A percentile compares a stretch with the other conserved stretches of the same genome.
phyloP scores from a whole-genome alignment of 2,329 filamentous ascomycete species.

The Apiospora phragmitis region DNA sequence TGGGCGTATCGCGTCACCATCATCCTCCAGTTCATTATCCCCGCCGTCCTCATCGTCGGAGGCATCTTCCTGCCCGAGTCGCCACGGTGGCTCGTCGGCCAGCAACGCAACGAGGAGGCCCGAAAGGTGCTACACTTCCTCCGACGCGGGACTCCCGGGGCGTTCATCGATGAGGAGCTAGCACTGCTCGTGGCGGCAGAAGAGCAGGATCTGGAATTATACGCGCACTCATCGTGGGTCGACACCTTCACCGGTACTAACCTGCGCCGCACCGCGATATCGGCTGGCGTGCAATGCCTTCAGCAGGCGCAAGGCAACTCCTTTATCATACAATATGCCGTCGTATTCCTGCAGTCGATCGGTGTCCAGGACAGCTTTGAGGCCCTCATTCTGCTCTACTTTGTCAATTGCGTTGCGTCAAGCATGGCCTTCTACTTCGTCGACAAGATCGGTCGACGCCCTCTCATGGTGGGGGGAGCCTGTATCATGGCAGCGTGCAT shows the following conservation, averaged over 20 bases:
- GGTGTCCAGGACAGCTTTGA: constrained; percentile 19
- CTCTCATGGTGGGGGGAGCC: constrained; percentile 16
- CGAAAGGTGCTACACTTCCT: constrained; percentile 15
- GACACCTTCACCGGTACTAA: constrained; percentile 22
- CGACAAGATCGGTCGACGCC: constrained; percentile 17
- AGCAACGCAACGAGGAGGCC: constrained; percentile 18
- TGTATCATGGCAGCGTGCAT: constrained; percentile 14
- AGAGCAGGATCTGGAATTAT: constrained; percentile 17
- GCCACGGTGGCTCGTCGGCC: constrained; percentile 19
- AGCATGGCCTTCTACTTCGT: constrained; percentile 18
- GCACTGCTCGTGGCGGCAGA: constrained; percentile 16
- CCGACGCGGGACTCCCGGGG: constrained; percentile 14
- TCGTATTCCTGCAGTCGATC: constrained; percentile 24
- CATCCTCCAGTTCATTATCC: constrained; percentile 20
- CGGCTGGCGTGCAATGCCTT: constrained; percentile 18
- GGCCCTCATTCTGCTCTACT: constrained; percentile 19
- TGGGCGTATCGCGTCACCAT: constrained; percentile 21
- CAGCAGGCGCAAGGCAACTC: constrained; percentile 24
- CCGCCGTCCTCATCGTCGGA: constrained; percentile 42
- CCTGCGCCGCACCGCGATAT: constrained; percentile 21
- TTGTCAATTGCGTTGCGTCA: constrained; percentile 17
- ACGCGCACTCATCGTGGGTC: constrained; percentile 16
- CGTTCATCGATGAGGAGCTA: constrained; percentile 18
- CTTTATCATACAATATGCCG: constrained; percentile 22
- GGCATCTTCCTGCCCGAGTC: constrained; percentile 20